Base-by-base conservation (phyloP, 495 filamentous ascomycete genomes). In the Penicillium mononematosum region DNA sequence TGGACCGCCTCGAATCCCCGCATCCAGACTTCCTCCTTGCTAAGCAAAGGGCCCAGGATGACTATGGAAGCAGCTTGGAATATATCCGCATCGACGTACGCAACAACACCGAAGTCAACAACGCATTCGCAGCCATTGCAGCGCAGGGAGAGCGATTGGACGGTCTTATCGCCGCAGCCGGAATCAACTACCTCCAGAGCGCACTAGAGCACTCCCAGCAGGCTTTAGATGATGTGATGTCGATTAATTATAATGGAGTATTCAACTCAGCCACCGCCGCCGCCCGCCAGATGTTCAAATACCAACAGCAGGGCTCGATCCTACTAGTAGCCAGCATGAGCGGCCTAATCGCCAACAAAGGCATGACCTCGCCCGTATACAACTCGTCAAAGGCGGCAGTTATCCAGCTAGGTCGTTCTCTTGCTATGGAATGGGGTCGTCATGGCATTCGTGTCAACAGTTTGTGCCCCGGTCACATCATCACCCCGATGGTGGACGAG, bases 151-250 rank as follows among this genome's bases (percentile, higher is more conserved):
- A 75, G 36, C 80, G 85, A 4, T 60, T 94, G 14, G 89, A 94
- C 65, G 91, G 91, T 1, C 70, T 94, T 29, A 83, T 95, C 58
- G 89, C 89, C n/a, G 89, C 89, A 11, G 90, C 89, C 3, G 88
- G 87, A 7, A 86, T 90, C 63, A 87, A 91, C 69, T 86, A 91
- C 65, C 85, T 90, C 62, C 85, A 85, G 9, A 65, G 79, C 5
- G 86, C 88, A 1, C 73, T 90, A 50, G 84, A 90, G 50, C 89
- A 91, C 69, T 81, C 81, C 11, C 80, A 81, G 3, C 79, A 81
- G 46, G 84, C 88, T 29, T 65, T 79, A 2, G 81, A 90, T 58
- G 81, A 80, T 46, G 88, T 91, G 72, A 75, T 91, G 68, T 77
- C 82, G 36, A 83, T 90, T 56, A 91, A 91, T 68, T 84, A 89